A percentile compares a stretch with the other conserved stretches of the same genome.
Evolutionary conservation across 495 filamentous ascomycete species (phyloP).

Genomic region (Aspergillus carlsbadensis): DNA sequence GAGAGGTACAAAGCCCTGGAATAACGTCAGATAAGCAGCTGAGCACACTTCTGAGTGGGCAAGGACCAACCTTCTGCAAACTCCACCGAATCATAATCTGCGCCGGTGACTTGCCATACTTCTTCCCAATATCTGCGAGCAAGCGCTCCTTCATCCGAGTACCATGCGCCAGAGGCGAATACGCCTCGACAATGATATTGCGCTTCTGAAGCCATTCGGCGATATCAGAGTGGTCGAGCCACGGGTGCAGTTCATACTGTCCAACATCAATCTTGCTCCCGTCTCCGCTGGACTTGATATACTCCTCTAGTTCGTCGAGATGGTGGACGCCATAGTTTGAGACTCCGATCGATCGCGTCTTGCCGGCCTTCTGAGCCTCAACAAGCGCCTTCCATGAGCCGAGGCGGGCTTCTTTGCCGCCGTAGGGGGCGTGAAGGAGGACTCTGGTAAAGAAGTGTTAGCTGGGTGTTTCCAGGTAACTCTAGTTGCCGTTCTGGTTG

Average conservation of each 20-base stretch:
- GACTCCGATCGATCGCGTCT: conserved; percentile 54
- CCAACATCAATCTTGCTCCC: conserved; percentile 78
- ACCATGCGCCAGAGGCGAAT: conserved; percentile 72
- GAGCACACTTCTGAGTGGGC: not conserved
- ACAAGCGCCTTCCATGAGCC: conserved; percentile 56
- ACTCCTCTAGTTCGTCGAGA: conserved; percentile 64
- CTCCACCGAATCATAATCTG: conserved; percentile 86
- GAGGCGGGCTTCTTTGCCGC: conserved; percentile 46
- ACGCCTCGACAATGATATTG: conserved; percentile 73
- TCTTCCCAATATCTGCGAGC: conserved; percentile 58
- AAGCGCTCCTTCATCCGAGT: conserved; percentile 60
- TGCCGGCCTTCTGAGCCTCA: conserved; percentile 53
- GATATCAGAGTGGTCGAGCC: conserved; percentile 73
- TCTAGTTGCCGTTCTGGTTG: not conserved
- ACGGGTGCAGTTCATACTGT: conserved; percentile 88
- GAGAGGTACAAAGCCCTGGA: conserved; percentile 58
- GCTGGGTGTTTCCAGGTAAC: not conserved
- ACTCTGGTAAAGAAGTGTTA: conserved; percentile 27
- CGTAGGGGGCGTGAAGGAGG: conserved; percentile 57
- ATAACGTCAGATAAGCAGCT: not conserved
- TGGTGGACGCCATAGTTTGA: conserved; percentile 57
- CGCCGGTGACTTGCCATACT: conserved; percentile 70
- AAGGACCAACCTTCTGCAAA: conserved; percentile 58
- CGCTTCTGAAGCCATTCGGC: conserved; percentile 69
- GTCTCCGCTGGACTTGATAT: conserved; percentile 64